Evolutionary conservation across 176 grass and related monocot species (phyloP).

Genomic region (Olyra latifolia): DNA sequence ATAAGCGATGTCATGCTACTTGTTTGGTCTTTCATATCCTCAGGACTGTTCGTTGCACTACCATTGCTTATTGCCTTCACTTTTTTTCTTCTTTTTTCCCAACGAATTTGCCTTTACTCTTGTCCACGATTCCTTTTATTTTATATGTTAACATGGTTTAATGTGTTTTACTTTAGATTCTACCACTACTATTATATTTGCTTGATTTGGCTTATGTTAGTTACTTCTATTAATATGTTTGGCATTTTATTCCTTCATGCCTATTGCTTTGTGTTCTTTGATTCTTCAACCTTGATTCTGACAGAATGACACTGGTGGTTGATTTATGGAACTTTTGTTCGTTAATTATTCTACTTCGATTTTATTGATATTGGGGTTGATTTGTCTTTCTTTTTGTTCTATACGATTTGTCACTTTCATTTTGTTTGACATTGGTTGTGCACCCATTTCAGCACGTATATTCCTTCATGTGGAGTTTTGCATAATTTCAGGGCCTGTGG

Average conservation of each 20-base stretch:
- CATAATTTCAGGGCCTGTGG: background rate
- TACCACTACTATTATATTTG: slow-evolving; percentile 23
- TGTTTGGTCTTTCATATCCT: background rate
- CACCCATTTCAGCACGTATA: background rate
- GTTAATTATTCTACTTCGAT: background rate
- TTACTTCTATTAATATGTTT: background rate
- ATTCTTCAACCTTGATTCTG: slow-evolving; percentile 19
- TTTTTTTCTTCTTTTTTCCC: too few species aligned
- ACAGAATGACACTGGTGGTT: background rate
- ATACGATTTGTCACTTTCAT: background rate
- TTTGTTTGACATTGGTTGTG: slow-evolving; percentile 7
- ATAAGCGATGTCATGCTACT: background rate
- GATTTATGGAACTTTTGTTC: slow-evolving; percentile 1
- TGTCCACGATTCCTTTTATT: background rate
- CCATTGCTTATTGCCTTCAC: background rate
- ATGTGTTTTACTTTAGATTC: background rate
- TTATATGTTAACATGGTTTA: background rate
- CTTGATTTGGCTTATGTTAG: background rate
- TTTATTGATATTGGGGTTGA: background rate
- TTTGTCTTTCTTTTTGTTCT: background rate
- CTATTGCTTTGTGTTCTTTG: background rate
- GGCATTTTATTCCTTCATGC: background rate
- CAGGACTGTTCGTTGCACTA: background rate
- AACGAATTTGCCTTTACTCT: background rate
- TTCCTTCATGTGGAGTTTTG: background rate